phyloP scores from a whole-genome alignment of 1,139 yeast species.

The Blastobotrys aristatus region DNA sequence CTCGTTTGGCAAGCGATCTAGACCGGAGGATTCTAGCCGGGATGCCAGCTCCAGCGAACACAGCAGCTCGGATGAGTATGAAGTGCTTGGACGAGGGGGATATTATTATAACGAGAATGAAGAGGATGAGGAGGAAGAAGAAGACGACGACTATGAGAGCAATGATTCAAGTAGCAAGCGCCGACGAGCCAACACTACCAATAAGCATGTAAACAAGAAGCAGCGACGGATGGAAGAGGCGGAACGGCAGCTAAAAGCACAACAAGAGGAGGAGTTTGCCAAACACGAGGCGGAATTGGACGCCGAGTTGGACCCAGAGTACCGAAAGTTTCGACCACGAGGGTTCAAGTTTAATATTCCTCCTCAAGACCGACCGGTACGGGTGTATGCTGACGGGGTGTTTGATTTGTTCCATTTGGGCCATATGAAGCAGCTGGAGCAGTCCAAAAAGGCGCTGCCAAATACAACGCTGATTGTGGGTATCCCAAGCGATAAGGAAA shows the following conservation, averaged over 20 bases:
- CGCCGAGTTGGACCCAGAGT: constrained; percentile 45
- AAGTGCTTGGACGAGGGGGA: constrained; percentile 1
- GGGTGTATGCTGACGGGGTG: constrained; percentile 96
- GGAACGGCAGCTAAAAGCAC: constrained; percentile 17
- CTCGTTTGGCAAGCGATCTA: constrained; percentile 4
- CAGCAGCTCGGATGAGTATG: not conserved
- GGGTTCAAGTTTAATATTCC: constrained; percentile 64
- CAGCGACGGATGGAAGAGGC: constrained; percentile 14
- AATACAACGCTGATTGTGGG: constrained; percentile 86
- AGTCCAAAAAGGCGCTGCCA: constrained; percentile 88
- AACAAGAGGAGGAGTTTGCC: constrained; percentile 16
- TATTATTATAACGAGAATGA: no score
- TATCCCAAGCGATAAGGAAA: constrained; percentile 81
- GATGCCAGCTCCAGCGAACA: no score
- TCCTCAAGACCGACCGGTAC: constrained; percentile 76
- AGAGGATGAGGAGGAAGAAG: not conserved
- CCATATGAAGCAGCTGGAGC: constrained; percentile 95
- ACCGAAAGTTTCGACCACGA: constrained; percentile 36
- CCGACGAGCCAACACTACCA: not conserved
- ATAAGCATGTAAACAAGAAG: constrained; percentile 3
- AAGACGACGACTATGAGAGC: not conserved
- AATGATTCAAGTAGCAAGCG: constrained; percentile 1
- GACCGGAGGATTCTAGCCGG: not conserved
- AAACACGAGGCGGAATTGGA: constrained; percentile 49
- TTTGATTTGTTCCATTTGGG: constrained; percentile 95